Evolutionary conservation across 2,329 filamentous ascomycete genomes (phyloP).

Genomic region (Fusarium tupiense): DNA sequence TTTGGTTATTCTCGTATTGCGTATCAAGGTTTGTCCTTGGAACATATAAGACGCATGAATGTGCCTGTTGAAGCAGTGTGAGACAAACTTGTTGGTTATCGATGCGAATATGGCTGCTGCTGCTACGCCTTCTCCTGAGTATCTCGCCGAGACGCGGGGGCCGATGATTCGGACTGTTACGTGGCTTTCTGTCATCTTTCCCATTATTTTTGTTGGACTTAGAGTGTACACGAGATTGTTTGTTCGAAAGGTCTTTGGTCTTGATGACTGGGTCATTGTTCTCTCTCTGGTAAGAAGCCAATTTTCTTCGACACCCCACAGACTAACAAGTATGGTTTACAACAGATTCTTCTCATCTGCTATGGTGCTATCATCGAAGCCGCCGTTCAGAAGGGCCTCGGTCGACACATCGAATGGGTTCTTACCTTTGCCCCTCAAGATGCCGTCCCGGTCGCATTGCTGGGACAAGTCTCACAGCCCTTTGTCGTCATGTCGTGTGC

Average conservation of each 20-base stretch:
- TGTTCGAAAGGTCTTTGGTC: constrained; percentile 28
- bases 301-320: accelerated
- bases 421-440: constrained; percentile 3
- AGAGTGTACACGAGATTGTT: constrained; percentile 20
- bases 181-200: constrained; percentile 23
- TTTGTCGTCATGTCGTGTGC: constrained; percentile 31
- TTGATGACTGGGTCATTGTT: constrained; percentile 30
- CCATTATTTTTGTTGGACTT: constrained; percentile 8
- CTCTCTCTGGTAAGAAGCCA: constrained; percentile 2
- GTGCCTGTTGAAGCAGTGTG: neutral
- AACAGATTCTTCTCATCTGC: constrained; percentile 18
- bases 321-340: neutral
- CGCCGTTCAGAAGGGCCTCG: constrained; percentile 18
- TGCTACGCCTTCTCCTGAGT: constrained; percentile 9
- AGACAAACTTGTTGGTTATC: neutral
- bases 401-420: constrained; percentile 26
- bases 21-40: neutral
- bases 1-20: neutral
- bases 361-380: constrained; percentile 29
- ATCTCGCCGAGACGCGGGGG: constrained; percentile 18
- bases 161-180: constrained; percentile 21
- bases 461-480: constrained; percentile 25
- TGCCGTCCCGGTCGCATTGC: constrained; percentile 13
- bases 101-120: neutral
- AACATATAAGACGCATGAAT: constrained; percentile 3